Base-by-base conservation (phyloP, 2,329 filamentous ascomycete genomes). In the Diaporthe vexans region DNA sequence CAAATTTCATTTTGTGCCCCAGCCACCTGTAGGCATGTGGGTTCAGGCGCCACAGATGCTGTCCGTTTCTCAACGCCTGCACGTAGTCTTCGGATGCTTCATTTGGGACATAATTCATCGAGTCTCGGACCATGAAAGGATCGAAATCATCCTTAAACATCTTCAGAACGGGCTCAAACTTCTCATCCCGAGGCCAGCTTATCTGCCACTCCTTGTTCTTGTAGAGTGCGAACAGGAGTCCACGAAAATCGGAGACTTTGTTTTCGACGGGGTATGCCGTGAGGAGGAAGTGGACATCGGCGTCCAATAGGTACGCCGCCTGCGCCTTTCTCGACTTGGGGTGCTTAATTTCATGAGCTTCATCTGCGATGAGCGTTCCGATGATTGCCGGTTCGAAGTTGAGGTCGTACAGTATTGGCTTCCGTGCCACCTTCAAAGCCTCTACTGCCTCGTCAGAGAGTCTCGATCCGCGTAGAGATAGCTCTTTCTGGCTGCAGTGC, bases 31-130 rank as follows among this genome's bases (percentile, higher is more conserved):
- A 74, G 0, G 40, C 37, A 17, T 63, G 57, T 11, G 73, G 68
- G 2, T 67, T 74, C 1, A 74, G 67, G 21, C 73, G 57, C 73
- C 67, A 71, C 3, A 71, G n/a, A 21, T 74, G 73, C 7, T 67
- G 43, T 0, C 73, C 73, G 5, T 35, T 63, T 51, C 68, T 71
- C 15, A 74, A 26, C 2, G 67, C 73, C 48, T 71, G n/a, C 7
- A 19, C 9, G 21, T 71, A 65, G 6, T 71, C 35, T 11, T 33
- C 19, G 10, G 73, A 35, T 3, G 51, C 15, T 0, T 57, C 8
- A 6, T 6, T 5, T 5, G 40, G 67, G 37, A 71, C 56, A 1
- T 19, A 24, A 1, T 3, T 37, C 6, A 7, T 24, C 8, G 24
- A 43, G 17, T 10, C 29, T 29, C 1, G 26, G 19, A 3, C 10